Conservation (phyloP, 1,284 basidiomycete species). For the Fistulinella cinereoalba region DNA sequence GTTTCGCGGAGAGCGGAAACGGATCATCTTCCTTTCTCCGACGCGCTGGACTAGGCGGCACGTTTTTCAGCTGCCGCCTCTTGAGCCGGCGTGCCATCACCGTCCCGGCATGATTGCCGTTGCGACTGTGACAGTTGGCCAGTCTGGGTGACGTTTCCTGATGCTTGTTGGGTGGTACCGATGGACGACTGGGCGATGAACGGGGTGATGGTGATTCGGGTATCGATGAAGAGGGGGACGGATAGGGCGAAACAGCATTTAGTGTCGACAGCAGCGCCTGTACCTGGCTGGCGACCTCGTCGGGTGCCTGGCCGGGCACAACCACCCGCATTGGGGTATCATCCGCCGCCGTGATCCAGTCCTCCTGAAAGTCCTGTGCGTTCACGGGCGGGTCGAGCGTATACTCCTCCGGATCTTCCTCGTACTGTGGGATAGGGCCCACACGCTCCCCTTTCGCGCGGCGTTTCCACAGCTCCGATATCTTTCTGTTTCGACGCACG, state of each 20-base stretch:
- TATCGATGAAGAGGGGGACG: slow-evolving; percentile 3
- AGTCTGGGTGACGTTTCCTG: background rate
- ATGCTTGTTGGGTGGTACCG: slow-evolving; percentile 1
- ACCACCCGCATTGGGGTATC: slow-evolving; percentile 35
- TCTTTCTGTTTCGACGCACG: slow-evolving; percentile 27
- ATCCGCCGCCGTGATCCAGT: slow-evolving; percentile 35
- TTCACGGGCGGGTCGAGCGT: slow-evolving; percentile 30
- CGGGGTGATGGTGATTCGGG: too few relatives aligned
- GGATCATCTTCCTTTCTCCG: slow-evolving; percentile 21
- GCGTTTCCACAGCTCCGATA: slow-evolving; percentile 30
- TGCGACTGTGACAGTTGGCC: slow-evolving; percentile 2
- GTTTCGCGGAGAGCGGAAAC: slow-evolving; percentile 13
- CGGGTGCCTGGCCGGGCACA: slow-evolving; percentile 37
- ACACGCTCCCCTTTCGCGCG: slow-evolving; percentile 34
- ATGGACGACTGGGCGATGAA: background rate
- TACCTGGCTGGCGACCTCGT: slow-evolving; percentile 25
- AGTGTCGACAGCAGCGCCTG: slow-evolving; percentile 22
- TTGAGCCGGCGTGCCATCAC: slow-evolving; percentile 7
- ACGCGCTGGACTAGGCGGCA: background rate
- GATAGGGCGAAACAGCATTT: slow-evolving; percentile 13
- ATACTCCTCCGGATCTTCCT: slow-evolving; percentile 35
- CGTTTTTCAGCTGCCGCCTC: slow-evolving; percentile 8
- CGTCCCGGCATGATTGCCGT: slow-evolving; percentile 15
- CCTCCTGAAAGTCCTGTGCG: slow-evolving; percentile 30
- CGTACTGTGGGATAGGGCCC: slow-evolving; percentile 34